Percentiles rank a stretch among this genome's conserved stretches.
Conservation (phyloP, 495 filamentous ascomycete species). For the Mycothermus thermophilus region DNA sequence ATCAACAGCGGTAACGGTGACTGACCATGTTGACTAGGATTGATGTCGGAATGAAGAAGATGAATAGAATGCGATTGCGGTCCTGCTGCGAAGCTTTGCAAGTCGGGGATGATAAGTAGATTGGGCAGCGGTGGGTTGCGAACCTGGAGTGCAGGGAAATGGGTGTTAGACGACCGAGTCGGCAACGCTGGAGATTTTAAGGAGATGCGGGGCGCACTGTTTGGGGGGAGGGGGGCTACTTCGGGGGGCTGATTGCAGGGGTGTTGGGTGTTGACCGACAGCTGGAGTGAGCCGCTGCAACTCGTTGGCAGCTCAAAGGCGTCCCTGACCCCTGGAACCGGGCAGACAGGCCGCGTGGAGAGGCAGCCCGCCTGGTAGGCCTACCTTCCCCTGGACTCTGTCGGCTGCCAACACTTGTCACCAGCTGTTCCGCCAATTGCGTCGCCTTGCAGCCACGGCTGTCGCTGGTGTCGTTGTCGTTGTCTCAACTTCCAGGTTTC, state of each 20-base stretch:
- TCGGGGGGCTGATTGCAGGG: too few relatives aligned
- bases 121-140: slow-evolving; percentile 6
- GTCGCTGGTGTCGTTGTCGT: too few relatives aligned
- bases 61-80: neutral
- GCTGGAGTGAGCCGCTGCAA: too few relatives aligned
- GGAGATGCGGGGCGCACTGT: slow-evolving; percentile 11
- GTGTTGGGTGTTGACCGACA: too few relatives aligned
- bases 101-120: slow-evolving; percentile 1
- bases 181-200: slow-evolving; percentile 12
- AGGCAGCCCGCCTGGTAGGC: too few relatives aligned
- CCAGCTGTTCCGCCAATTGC: too few relatives aligned
- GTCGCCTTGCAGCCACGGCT: too few relatives aligned
- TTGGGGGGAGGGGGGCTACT: too few relatives aligned
- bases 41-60: neutral
- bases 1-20: neutral
- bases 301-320: too few relatives aligned
- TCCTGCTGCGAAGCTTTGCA: slow-evolving; percentile 2
- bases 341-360: slow-evolving; percentile 1
- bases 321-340: slow-evolving; percentile 6
- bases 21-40: slow-evolving; percentile 8
- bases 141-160: slow-evolving; percentile 6
- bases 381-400: too few relatives aligned
- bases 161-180: slow-evolving; percentile 10
- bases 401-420: too few relatives aligned
- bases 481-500: too few relatives aligned